phyloP scores from a whole-genome alignment of 148 eudicot species.

The Hydrangea macrophylla region DNA sequence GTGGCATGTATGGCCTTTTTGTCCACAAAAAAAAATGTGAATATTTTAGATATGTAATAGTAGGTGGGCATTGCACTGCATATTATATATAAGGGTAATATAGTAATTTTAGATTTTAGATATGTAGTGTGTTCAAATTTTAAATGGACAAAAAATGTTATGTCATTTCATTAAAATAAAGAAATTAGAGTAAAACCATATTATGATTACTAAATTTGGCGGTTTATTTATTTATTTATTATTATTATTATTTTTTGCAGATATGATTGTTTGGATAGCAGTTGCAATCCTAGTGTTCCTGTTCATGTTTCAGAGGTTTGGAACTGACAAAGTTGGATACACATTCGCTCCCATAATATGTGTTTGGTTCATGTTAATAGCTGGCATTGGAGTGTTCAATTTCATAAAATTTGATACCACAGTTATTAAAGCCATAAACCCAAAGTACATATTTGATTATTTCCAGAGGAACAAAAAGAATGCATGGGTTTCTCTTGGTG shows the following conservation, averaged over 20 bases:
- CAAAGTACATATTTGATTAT: constrained; percentile 30
- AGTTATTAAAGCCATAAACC: constrained; percentile 40
- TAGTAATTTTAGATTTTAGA: too few relatives aligned
- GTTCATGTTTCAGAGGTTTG: constrained; percentile 40
- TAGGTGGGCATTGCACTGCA: too few relatives aligned
- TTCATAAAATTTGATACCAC: constrained; percentile 34
- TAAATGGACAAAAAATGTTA: too few relatives aligned
- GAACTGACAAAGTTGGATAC: constrained; percentile 53
- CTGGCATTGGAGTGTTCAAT: constrained; percentile 37
- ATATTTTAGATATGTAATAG: too few relatives aligned
- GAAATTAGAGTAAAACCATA: too few relatives aligned
- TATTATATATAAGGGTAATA: too few relatives aligned
- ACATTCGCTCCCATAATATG: constrained; percentile 44
- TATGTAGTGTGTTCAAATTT: too few relatives aligned
- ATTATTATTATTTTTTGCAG: constrained; percentile 19
- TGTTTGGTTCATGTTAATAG: constrained; percentile 36
- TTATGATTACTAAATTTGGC: too few relatives aligned
- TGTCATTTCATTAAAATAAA: too few relatives aligned
- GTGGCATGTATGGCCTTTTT: too few relatives aligned
- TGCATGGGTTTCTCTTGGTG: constrained; percentile 48
- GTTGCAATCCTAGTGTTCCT: constrained; percentile 27
- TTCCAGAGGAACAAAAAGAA: constrained; percentile 33
- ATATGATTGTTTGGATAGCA: constrained; percentile 35
- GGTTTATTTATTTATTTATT: too few relatives aligned
- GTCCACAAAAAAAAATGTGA: too few relatives aligned